Evolutionary conservation across 257 asterid genomes (phyloP), one percentile per base, ranked within the genome.

Genomic region (Schizonepeta tenuifolia): DNA sequence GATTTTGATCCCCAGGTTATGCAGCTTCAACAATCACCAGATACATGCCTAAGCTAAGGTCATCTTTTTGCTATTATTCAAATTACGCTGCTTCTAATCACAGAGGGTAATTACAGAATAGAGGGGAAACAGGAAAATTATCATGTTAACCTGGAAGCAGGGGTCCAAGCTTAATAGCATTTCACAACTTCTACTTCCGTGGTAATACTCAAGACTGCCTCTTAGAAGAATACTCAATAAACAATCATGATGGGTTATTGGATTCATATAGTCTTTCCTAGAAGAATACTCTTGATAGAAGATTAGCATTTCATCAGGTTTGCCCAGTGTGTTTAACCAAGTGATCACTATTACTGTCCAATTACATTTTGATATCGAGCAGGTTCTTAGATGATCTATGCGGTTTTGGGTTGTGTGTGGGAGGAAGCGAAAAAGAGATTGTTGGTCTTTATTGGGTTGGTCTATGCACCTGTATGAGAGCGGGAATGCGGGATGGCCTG

Each of bases 21-120:
- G 62, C 43, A 38, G 38, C 9, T 20, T 59, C 53, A 72, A 59
- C 8, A 9, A 22, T 31, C 64, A 58, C 12, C 43, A 12, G 21
- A 12, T 41, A 26, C 35, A 24, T 41, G 15, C 58, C 15, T 24
- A n/a, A n/a, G n/a, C 22, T 43, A 53, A 73, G 78, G 78, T 65
- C 65, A n/a, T 65, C 2, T 1, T 43, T 41, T 17, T 28, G 51
- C 49, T 51, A 11, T 18, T 36, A 20, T 21, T 54, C 17, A 9
- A 21, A 54, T 21, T 10, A 3, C 3, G 1, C 17, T 20, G 61
- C 61, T 55, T 55, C 9, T n/a, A 50, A 17, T 17, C 0, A 17
- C 57, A 33, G 72, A 50, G 35, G 63, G 17, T 33, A 12, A 31
- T 26, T 7, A 46, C 28, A 49, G 22, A 47, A 66, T 18, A 5